Base-by-base conservation (phyloP, 2,329 filamentous ascomycete species). In the Akanthomyces uredinophilus region DNA sequence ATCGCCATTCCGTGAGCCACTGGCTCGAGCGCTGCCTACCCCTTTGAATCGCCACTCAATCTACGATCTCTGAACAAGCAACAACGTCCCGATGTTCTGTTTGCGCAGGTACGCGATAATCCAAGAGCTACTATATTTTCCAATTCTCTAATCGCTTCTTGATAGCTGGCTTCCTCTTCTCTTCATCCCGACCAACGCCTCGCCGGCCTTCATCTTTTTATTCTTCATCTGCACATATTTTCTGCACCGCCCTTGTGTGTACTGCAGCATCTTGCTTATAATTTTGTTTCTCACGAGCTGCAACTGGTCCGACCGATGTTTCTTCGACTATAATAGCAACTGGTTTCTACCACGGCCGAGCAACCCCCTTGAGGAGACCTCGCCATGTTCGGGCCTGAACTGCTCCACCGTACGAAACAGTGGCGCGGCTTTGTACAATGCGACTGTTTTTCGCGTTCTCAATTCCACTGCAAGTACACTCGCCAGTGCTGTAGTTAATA, bases 151-250 rank as follows among this genome's bases (percentile, higher is more conserved):
- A 60, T 32, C 20, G 18, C 18, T 35, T 6, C n/a, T 4, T 24
- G 6, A 2, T 20, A 94, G 90, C 76, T 94, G 90, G 89, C 84
- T 95, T 57, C 91, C 91, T 35, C 87, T 95, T 68, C 90, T 95
- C 73, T 93, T 95, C 77, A 92, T 95, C 69, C 91, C 91, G 58
- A 91, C 91, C 64, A 92, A 93, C 74, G 89, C 91, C 68, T 92
- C 90, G 63, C 91, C 91, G 29, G 84, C 90, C 70, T 93, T 94
- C 79, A 91, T 95, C 74, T 86, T 94, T 78, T 85, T 92, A 77
- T 92, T 95, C 82, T 89, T 99, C 79, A 83, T 92, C 67, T 92
- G 93, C 75, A 96, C 93, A 67, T 98, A 96, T 81, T 91, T 96
- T 77, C 87, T 99, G 70, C 96, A 97, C 78, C 88, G 94, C 61